phyloP scores from a whole-genome alignment of 345 rosid species.

The Isatis tinctoria region DNA sequence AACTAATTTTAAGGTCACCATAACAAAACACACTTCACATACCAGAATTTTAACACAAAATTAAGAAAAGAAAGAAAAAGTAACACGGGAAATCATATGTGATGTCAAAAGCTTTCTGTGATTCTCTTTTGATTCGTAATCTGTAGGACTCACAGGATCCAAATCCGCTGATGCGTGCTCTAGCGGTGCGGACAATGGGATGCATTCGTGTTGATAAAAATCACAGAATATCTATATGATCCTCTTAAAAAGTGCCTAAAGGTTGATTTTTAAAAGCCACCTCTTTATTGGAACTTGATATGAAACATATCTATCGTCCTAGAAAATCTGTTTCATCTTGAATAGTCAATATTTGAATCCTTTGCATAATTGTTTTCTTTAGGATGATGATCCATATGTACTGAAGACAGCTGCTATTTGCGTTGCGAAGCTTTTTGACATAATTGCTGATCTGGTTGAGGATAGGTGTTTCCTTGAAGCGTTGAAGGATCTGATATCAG shows the following conservation, averaged over 20 bases:
- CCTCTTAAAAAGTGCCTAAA: conserved; percentile 99
- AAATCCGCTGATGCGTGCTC: conserved; percentile 95
- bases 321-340: conserved; percentile 7
- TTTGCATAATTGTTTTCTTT: conserved; percentile 15
- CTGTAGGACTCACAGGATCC: conserved; percentile 98
- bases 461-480: conserved; percentile 97
- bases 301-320: conserved; percentile 5
- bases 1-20: no score
- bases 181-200: conserved; percentile 99
- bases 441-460: conserved; percentile 97
- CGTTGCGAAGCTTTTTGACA: conserved; percentile 97
- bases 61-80: no score
- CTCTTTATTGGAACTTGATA: not conserved
- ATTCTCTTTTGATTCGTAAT: conserved; percentile 24
- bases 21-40: no score
- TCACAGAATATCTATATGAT: conserved; percentile 96
- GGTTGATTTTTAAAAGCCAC: conserved; percentile 39
- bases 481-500: conserved; percentile 96
- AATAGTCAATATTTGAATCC: not conserved
- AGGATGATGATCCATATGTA: conserved; percentile 99
- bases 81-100: no score
- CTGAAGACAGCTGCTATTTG: conserved; percentile 98
- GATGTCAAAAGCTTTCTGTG: no score
- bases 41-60: no score
- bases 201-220: conserved; percentile 99